Percentiles rank a stretch among this genome's conserved stretches.
phyloP scores from a whole-genome alignment of 345 rosid genomes.

The Citrus reticulata region DNA sequence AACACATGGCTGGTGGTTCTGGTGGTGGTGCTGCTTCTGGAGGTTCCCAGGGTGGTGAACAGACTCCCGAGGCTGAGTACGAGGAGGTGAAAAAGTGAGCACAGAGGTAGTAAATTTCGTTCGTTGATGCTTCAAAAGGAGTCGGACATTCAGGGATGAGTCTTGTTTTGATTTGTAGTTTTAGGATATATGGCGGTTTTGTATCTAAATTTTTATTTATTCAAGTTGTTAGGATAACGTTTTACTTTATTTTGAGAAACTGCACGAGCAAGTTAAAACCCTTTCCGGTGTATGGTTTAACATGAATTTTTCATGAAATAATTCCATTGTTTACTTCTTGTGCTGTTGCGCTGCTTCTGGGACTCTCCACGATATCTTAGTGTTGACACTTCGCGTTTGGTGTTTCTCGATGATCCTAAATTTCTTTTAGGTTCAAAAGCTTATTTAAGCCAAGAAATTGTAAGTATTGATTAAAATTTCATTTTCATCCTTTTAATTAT shows the following conservation, averaged over 20 bases:
- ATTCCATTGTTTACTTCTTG: background rate
- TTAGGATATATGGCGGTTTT: conserved; percentile 1
- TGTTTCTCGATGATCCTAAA: too few relatives aligned
- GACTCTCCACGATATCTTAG: background rate
- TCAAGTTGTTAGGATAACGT: background rate
- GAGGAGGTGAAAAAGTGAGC: conserved; percentile 76
- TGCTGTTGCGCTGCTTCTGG: background rate
- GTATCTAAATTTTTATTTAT: conserved; percentile 4
- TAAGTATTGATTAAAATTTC: too few relatives aligned
- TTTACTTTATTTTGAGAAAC: background rate
- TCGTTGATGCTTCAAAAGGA: background rate
- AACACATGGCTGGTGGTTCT: conserved; percentile 67
- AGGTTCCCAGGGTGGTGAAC: conserved; percentile 64
- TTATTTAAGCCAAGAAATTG: too few relatives aligned
- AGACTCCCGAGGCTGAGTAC: conserved; percentile 76
- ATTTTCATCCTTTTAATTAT: too few relatives aligned
- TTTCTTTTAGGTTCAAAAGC: too few relatives aligned
- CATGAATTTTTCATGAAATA: background rate
- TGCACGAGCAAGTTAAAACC: background rate
- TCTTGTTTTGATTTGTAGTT: background rate
- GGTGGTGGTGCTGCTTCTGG: conserved; percentile 47
- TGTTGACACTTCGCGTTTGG: background rate
- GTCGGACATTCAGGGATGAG: background rate
- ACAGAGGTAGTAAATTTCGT: background rate
- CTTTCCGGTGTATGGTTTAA: background rate